These are phyloP conservation scores for Phytopythium sindhum DNA, from an alignment of 352 stramenopile species.

Conservation along the genomic window DNA sequence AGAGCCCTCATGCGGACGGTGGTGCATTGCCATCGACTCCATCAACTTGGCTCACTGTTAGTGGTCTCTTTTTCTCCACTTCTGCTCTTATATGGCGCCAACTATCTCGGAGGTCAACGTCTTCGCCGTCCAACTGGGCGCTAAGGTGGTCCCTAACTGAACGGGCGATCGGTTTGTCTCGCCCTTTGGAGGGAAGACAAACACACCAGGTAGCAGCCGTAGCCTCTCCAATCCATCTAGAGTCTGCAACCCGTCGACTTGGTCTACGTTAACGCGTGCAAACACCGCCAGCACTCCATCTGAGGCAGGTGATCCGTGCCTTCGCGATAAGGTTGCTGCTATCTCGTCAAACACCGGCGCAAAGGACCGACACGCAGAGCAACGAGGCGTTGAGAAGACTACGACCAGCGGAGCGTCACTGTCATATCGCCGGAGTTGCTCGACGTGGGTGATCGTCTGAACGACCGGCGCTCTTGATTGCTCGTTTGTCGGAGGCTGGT, in stretches of 20 bases:
- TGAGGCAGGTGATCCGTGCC: neutral
- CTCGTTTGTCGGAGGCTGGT: neutral
- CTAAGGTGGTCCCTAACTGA: neutral
- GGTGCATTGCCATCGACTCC: no score
- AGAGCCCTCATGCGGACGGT: no score
- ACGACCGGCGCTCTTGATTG: neutral
- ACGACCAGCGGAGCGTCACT: slow-evolving; percentile 13
- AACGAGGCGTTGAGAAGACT: slow-evolving; percentile 18
- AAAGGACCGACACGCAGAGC: slow-evolving; percentile 15
- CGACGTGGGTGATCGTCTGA: slow-evolving; percentile 1
- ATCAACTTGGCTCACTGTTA: no score
- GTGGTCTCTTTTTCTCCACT: no score
- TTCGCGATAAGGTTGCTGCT: neutral
- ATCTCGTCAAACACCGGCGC: slow-evolving; percentile 12
- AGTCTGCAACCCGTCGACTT: slow-evolving; percentile 8
- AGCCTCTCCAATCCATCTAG: neutral
- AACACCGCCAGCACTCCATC: slow-evolving; percentile 5
- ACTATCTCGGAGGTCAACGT: neutral
- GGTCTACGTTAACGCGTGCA: slow-evolving; percentile 16
- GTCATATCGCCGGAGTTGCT: neutral
- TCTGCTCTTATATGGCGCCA: neutral
- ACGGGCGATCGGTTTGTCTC: neutral
- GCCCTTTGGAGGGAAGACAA: neutral
- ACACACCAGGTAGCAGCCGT: neutral
- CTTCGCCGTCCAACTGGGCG: neutral